Evolutionary conservation across 163 green algal genomes (phyloP).

Genomic region (Trebouxiophyceae sp.): DNA sequence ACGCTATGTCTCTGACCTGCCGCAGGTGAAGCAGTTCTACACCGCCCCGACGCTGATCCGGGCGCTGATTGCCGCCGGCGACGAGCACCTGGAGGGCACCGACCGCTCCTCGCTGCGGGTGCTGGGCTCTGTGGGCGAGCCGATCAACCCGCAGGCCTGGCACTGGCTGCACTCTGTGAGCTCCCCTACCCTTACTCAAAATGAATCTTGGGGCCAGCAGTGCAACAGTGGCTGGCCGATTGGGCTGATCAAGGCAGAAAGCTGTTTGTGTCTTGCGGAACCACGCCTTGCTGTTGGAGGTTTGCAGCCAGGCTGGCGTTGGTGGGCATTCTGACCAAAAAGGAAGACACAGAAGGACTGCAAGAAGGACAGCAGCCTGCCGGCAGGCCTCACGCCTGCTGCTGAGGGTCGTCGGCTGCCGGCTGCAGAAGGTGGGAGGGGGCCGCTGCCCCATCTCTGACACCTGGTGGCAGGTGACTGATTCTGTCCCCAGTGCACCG

Average conservation of each 20-base stretch:
- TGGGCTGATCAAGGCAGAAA: not conserved
- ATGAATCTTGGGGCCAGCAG: not conserved
- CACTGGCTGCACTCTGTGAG: conserved; percentile 62
- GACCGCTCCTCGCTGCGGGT: conserved; percentile 44
- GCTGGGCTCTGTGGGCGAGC: conserved; percentile 72
- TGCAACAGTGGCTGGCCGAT: not conserved
- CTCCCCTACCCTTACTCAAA: not conserved
- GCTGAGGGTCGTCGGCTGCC: too few relatives aligned
- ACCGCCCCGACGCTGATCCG: conserved; percentile 95
- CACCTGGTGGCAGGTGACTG: conserved; percentile 91
- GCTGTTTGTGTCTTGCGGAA: too few relatives aligned
- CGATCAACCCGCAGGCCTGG: conserved; percentile 79
- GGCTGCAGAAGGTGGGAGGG: conserved; percentile 59
- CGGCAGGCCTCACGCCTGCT: too few relatives aligned
- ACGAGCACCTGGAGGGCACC: conserved; percentile 61
- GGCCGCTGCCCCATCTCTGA: conserved; percentile 78
- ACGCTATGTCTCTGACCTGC: too few relatives aligned
- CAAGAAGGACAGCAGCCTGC: too few relatives aligned
- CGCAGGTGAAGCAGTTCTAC: conserved; percentile 91
- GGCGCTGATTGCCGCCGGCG: conserved; percentile 72
- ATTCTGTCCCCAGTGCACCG: too few relatives aligned
- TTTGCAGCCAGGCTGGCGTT: not conserved
- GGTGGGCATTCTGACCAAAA: too few relatives aligned
- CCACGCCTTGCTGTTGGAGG: too few relatives aligned
- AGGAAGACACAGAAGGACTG: too few relatives aligned